These are phyloP conservation scores for Carpinus fangiana DNA, from an alignment of 306 rosid genomes.

Conservation along the genomic window DNA sequence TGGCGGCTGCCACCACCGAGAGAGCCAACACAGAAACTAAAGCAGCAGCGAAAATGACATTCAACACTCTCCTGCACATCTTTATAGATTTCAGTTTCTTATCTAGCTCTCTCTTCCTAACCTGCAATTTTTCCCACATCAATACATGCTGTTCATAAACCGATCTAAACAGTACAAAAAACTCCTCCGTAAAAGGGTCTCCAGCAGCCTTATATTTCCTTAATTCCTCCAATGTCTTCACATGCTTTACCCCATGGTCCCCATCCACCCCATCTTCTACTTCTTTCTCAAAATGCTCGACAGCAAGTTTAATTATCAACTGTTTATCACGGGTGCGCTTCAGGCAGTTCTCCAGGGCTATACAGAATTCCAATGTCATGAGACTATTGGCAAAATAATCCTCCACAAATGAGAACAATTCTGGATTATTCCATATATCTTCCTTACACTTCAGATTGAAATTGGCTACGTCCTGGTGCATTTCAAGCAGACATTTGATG, in stretches of 20 bases:
- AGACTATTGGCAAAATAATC: conserved; percentile 67
- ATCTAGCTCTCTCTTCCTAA: conserved; percentile 65
- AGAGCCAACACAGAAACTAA: conserved; percentile 71
- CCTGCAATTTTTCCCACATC: conserved; percentile 53
- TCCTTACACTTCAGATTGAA: conserved; percentile 60
- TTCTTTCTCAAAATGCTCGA: conserved; percentile 56
- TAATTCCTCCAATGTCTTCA: conserved; percentile 61
- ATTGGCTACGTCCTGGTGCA: conserved; percentile 70
- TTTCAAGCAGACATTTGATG: conserved; percentile 64
- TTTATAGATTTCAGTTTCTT: conserved; percentile 63
- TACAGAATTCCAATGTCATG: conserved; percentile 63
- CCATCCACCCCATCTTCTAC: conserved; percentile 45
- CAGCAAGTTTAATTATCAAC: conserved; percentile 55
- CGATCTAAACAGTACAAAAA: conserved; percentile 47
- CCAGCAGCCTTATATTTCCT: conserved; percentile 64
- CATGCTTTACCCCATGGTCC: conserved; percentile 29
- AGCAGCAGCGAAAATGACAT: conserved; percentile 64
- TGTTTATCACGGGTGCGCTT: conserved; percentile 54
- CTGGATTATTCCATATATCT: conserved; percentile 70
- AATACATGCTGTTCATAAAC: conserved; percentile 51
- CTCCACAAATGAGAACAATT: conserved; percentile 57
- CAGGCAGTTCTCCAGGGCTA: conserved; percentile 62
- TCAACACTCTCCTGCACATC: conserved; percentile 68
- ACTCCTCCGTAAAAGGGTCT: conserved; percentile 75
- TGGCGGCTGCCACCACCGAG: conserved; percentile 86